Evolutionary conservation across 495 filamentous ascomycete genomes (phyloP).

Genomic region (Baudoinia panamericana): DNA sequence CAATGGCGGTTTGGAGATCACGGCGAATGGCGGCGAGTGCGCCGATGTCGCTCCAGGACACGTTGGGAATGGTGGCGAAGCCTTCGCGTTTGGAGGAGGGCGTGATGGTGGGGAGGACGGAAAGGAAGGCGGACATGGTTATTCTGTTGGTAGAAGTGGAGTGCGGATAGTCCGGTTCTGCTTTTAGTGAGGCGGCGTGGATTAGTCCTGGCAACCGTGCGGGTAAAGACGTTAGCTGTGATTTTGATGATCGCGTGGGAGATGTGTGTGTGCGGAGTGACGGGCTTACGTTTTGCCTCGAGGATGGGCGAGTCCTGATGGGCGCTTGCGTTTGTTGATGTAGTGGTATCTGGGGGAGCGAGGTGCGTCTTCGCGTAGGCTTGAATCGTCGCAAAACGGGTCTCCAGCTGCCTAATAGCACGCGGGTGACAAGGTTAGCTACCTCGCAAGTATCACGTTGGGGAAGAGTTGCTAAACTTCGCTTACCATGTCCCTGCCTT

Average conservation of each 20-base stretch:
- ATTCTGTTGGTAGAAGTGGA: conserved; percentile 37
- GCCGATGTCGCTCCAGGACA: conserved; percentile 87
- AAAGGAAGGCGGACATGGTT: conserved; percentile 54
- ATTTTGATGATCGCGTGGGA: too few relatives aligned
- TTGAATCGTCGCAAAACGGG: too few relatives aligned
- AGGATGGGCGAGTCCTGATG: too few relatives aligned
- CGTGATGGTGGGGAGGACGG: conserved; percentile 72
- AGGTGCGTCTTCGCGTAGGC: too few relatives aligned
- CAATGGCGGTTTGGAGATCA: conserved; percentile 74
- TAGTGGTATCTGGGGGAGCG: too few relatives aligned
- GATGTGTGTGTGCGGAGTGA: too few relatives aligned
- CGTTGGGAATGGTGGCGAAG: conserved; percentile 94
- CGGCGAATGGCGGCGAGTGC: conserved; percentile 68
- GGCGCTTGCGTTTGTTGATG: too few relatives aligned
- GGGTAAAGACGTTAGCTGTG: too few relatives aligned
- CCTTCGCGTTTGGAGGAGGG: conserved; percentile 91
- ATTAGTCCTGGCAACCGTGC: too few relatives aligned
- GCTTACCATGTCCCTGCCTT: conserved; percentile 58
- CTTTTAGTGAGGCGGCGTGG: conserved; percentile 42
- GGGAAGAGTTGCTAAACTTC: conserved; percentile 32
- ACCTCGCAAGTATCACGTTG: conserved; percentile 30
- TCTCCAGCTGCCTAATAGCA: too few relatives aligned
- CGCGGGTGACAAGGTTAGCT: conserved; percentile 18
- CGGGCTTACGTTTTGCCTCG: too few relatives aligned
- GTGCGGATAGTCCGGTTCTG: conserved; percentile 32